Base-by-base conservation (phyloP, 352 stramenopile genomes). In the Salisapilia sapeloensis region DNA sequence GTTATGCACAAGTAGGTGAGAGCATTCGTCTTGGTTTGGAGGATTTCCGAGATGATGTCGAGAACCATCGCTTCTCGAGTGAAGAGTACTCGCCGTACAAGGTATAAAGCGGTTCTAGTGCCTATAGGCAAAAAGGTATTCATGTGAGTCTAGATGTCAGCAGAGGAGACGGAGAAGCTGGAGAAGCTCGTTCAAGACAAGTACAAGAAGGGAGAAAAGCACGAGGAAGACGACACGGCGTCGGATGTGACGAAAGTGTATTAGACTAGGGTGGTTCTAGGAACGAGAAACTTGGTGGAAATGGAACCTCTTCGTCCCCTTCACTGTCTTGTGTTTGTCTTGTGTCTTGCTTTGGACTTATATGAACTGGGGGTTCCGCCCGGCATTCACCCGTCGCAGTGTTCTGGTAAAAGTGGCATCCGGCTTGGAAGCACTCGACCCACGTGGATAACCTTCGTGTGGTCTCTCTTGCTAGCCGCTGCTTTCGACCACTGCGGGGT, bases 31-130 rank as follows among this genome's bases (percentile, higher is more conserved):
- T 96, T 16, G 93, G 90, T 10, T 65, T 99, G 23, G 76, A 95
- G 32, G 59, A 72, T n/a, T 99, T 95, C 54, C 94, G 94, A 17
- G 64, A 92, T 14, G 95, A 99, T 39, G 94, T 99, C 6, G 92
- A 98, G 53, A 81, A 62, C 30, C 72, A 81, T 6, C 56, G 56
- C 1, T 99, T 99, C 60, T 94, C 95, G 11, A 86, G 60, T 15
- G 64, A 93, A 19, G 72, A 90, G 15, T 98, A 90, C 60, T 80
- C 79, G 17, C 93, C 95, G 2, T 99, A 99, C 56, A 93, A 95
- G 49, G 66, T 82, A 37, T 22, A 31, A 35, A 10, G n/a, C n/a
- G n/a, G n/a, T n/a, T n/a, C n/a, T n/a, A n/a, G n/a, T 3, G 15
- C 25, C 24, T 11, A n/a, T 19, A 32, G 13, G 3, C n/a, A 21